A percentile compares a stretch with the other conserved stretches of the same genome.
phyloP scores from a whole-genome alignment of 495 filamentous ascomycete species.

The Lasiosphaeriaceae sp. region DNA sequence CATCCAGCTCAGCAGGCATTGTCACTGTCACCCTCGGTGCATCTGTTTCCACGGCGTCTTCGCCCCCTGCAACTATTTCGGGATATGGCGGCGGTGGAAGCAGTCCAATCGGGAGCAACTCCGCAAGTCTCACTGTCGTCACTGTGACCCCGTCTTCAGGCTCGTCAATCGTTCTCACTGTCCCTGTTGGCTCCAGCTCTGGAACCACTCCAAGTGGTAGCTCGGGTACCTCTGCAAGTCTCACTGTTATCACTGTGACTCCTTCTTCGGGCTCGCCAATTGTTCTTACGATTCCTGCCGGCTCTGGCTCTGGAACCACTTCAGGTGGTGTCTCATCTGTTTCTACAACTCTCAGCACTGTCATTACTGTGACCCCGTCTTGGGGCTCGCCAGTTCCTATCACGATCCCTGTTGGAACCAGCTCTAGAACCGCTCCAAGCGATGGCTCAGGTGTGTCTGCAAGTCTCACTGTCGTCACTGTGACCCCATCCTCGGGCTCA shows the following conservation, averaged over 20 bases:
- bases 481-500: slow-evolving; percentile 13
- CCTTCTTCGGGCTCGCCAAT: slow-evolving; percentile 1
- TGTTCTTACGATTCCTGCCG: slow-evolving; percentile 1
- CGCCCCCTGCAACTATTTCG: not conserved
- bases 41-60: not conserved
- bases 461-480: slow-evolving; percentile 6
- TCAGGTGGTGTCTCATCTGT: not conserved
- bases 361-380: not conserved
- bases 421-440: not conserved
- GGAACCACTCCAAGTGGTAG: not conserved
- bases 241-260: not conserved
- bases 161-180: not conserved
- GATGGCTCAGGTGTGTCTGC: not conserved
- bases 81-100: slow-evolving; percentile 1
- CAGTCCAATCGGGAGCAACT: not conserved
- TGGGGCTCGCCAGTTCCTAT: not conserved
- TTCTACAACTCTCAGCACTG: not conserved
- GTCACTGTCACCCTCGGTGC: slow-evolving; percentile 4
- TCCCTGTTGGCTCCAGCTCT: not conserved
- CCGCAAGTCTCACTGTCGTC: not conserved
- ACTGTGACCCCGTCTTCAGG: slow-evolving; percentile 1
- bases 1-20: not conserved
- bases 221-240: not conserved
- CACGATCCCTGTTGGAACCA: not conserved
- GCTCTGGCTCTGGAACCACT: not conserved